A percentile compares a stretch with the other conserved stretches of the same genome.
phyloP scores from a whole-genome alignment of 1,284 basidiomycete species.

The Ustilago cynodontis region DNA sequence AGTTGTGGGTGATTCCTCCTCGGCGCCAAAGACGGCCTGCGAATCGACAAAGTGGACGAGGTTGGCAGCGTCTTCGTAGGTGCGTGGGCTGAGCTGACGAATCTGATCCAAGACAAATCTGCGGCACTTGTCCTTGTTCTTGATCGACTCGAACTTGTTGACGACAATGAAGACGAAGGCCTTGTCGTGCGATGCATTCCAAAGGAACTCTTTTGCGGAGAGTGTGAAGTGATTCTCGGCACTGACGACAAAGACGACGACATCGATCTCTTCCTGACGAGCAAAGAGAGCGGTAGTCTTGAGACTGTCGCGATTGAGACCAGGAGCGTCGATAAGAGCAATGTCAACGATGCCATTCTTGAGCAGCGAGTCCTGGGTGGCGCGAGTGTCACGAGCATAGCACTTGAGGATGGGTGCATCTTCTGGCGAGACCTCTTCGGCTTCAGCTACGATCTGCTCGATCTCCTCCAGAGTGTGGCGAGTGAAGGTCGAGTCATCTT shows the following conservation, averaged over 20 bases:
- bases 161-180: slow-evolving; percentile 98
- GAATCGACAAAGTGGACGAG: slow-evolving; percentile 99
- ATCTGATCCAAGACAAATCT: slow-evolving; percentile 93
- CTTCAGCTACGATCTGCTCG: slow-evolving; percentile 79
- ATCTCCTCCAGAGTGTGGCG: slow-evolving; percentile 79
- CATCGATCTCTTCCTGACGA: slow-evolving; percentile 97
- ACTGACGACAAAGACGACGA: slow-evolving; percentile 97
- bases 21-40: slow-evolving; percentile 67
- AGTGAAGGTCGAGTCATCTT: slow-evolving; percentile 82
- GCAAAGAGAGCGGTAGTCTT: slow-evolving; percentile 97
- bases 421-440: slow-evolving; percentile 77
- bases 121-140: slow-evolving; percentile 93
- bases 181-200: slow-evolving; percentile 94
- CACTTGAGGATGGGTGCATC: slow-evolving; percentile 71
- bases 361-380: slow-evolving; percentile 60
- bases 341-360: slow-evolving; percentile 98
- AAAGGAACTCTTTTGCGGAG: slow-evolving; percentile 93
- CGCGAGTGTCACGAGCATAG: slow-evolving; percentile 60
- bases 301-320: slow-evolving; percentile 93
- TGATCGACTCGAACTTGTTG: slow-evolving; percentile 96
- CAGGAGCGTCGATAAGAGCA: slow-evolving; percentile 97
- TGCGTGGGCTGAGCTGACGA: slow-evolving; percentile 88
- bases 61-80: slow-evolving; percentile 89
- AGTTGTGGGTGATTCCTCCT: slow-evolving; percentile 23
- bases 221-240: slow-evolving; percentile 99